These are phyloP conservation scores for Teunomyces gatunensis DNA, from an alignment of 805 yeast species.

Conservation along the genomic window DNA sequence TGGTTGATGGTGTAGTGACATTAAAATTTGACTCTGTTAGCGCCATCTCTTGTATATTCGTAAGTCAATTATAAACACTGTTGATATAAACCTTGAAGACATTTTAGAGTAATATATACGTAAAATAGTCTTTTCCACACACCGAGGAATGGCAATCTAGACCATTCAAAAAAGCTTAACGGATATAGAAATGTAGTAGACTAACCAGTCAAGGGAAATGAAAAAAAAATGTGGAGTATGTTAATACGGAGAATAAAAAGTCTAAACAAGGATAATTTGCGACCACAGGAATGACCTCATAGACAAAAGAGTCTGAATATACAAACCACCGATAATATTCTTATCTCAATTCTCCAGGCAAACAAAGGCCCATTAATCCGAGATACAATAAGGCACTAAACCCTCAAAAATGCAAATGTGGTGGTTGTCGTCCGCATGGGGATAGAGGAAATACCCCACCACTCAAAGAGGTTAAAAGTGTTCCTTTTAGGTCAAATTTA, in stretches of 20 bases:
- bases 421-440: not conserved
- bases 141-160: not conserved
- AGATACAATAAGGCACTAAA: not conserved
- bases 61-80: not conserved
- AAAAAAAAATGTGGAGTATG: constrained; percentile 1
- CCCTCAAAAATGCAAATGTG: not conserved
- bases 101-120: constrained; percentile 1
- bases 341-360: not conserved
- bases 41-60: constrained; percentile 2
- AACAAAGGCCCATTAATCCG: not conserved
- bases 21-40: constrained; percentile 9
- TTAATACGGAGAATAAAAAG: not conserved
- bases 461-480: not conserved
- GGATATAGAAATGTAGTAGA: not conserved
- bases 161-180: constrained; percentile 1
- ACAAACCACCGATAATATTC: not conserved
- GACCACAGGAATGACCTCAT: constrained; percentile 1
- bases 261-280: not conserved
- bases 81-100: not conserved
- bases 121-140: not conserved
- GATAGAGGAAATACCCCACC: not conserved
- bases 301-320: not conserved
- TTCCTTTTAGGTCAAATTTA: not conserved
- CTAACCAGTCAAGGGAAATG: not conserved
- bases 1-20: constrained; percentile 12